Evolutionary conservation across 2,329 filamentous ascomycete species (phyloP), one percentile per base, ranked within the genome.

Genomic region (Cladosporium sp.): DNA sequence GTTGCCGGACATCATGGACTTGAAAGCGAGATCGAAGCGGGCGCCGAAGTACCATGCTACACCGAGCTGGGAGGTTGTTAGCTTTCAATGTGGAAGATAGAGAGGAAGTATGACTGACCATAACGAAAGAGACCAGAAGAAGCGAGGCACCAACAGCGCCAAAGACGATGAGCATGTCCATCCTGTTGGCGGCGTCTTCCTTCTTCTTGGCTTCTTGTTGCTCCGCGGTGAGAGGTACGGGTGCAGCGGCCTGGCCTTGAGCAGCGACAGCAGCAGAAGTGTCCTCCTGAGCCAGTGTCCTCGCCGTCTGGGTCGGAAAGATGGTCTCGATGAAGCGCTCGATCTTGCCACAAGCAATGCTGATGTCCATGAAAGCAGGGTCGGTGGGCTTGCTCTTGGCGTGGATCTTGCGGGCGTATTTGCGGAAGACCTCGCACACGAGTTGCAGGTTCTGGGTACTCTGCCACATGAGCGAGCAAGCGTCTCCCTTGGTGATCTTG

Each of bases 401-500:
- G 69, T 92, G 88, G 73, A 99, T 97, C 73, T 83, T 85, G 65
- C 89, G 85, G 8, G 84, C 80, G 68, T 95, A 96, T 65, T 75
- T 80, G 68, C 84, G 83, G 80, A 97, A 97, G 12, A 91, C 83
- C 5, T 91, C 86, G 71, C 89, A 96, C 4, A 96, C 84, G 1
- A 89, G 78, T 56, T 82, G 81, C 52, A 97, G 80, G 71, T 97
- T 97, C 71, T 97, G 93, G 6, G 93, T 96, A 10, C 90, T 95
- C 68, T 96, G 85, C 61, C 86, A 82, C 94, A 99, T 97, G 66
- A 97, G 79, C 65, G 88, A 81, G 73, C 94, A 97, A 36, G 94
- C 92, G 64, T 93, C 85, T 32, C 94, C 94, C 78, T 96, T 97
- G 58, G 90, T 93, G 74, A 99, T 97, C 78, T 99, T 99, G 77